Evolutionary conservation across 2,329 filamentous ascomycete genomes (phyloP).

Genomic region (Ophiostoma sp.): DNA sequence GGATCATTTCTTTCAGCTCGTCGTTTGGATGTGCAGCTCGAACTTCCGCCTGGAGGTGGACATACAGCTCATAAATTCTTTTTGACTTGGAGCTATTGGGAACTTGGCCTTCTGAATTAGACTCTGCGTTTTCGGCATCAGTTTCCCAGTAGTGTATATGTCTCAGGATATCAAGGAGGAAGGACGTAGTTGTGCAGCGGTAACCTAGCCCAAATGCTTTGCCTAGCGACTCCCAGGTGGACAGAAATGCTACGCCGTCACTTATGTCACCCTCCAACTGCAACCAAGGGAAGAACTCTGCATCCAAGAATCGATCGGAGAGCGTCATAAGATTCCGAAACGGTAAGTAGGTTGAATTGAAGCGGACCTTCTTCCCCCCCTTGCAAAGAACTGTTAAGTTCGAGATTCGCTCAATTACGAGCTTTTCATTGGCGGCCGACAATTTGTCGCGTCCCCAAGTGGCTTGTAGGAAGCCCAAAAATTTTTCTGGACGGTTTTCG

Average conservation of each 20-base stretch:
- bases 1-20: too few species aligned
- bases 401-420: not conserved
- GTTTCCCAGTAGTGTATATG: not conserved
- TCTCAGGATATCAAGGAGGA: not conserved
- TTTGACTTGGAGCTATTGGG: not conserved
- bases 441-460: not conserved
- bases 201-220: constrained; percentile 12
- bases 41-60: not conserved
- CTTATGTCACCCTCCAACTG: not conserved
- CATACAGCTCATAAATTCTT: not conserved
- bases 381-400: not conserved
- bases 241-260: not conserved
- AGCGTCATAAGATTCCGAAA: not conserved
- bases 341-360: not conserved
- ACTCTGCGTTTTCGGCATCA: not conserved
- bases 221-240: not conserved
- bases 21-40: too few species aligned
- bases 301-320: not conserved
- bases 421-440: not conserved
- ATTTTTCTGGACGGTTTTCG: not conserved
- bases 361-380: not conserved
- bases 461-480: not conserved
- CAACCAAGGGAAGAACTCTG: constrained; percentile 16
- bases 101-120: too few species aligned
- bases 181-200: not conserved